These are phyloP conservation scores for Claviceps monticola DNA, from an alignment of 2,329 filamentous ascomycete genomes.

Conservation along the genomic window DNA sequence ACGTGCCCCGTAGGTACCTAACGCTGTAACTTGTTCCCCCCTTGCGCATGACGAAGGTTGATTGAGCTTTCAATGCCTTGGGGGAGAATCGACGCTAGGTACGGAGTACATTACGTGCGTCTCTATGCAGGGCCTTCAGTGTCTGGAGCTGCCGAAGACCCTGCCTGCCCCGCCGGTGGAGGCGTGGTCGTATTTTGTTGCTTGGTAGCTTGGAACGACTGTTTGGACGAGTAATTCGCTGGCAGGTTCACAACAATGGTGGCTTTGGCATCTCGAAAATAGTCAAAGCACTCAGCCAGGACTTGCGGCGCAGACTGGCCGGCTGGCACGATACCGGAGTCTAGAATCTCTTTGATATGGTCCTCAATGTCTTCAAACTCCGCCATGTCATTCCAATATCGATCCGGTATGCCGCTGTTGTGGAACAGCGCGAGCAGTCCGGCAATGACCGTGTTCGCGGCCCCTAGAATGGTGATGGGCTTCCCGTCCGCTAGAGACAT, in stretches of 20 bases:
- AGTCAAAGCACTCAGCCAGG: conserved; percentile 32
- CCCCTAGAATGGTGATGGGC: conserved; percentile 35
- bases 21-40: no score
- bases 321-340: conserved; percentile 30
- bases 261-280: conserved; percentile 30
- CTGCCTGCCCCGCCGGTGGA: neutral
- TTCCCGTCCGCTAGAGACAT: conserved; percentile 22
- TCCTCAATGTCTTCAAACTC: conserved; percentile 37
- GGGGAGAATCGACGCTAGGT: no score
- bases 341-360: conserved; percentile 34
- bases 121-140: neutral
- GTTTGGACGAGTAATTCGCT: conserved; percentile 22
- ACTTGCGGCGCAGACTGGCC: conserved; percentile 30
- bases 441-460: conserved; percentile 34
- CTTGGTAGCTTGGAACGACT: conserved; percentile 6
- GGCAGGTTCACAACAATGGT: conserved; percentile 35
- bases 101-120: no score
- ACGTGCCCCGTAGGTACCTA: no score
- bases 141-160: neutral
- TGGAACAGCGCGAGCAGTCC: conserved; percentile 37
- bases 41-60: neutral
- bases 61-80: no score
- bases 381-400: conserved; percentile 34
- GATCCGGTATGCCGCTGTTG: conserved; percentile 38
- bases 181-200: neutral